A percentile compares a stretch with the other conserved stretches of the same genome.
Evolutionary conservation across 345 rosid genomes (phyloP).

Genomic region (Lagerstroemia speciosa): DNA sequence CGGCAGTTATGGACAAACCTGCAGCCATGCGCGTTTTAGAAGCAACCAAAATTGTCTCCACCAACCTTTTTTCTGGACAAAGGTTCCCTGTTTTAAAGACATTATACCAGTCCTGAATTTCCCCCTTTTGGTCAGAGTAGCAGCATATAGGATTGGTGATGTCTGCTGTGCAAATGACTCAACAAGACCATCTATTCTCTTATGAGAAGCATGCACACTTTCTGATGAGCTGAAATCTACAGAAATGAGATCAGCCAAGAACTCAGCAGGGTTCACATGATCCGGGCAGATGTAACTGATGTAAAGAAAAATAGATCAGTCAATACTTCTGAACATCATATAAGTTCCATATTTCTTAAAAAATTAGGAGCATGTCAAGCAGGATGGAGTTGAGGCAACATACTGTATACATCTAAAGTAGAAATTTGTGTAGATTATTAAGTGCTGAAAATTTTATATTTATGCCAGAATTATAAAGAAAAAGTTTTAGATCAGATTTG

Average conservation of each 20-base stretch:
- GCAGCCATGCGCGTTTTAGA: conserved; percentile 94
- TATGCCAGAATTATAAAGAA: neutral
- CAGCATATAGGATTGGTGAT: conserved; percentile 50
- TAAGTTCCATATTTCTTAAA: neutral
- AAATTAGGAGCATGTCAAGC: neutral
- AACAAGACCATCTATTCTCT: conserved; percentile 82
- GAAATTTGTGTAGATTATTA: too few relatives aligned
- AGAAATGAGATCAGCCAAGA: conserved; percentile 96
- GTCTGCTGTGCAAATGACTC: conserved; percentile 65
- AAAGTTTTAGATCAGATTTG: neutral
- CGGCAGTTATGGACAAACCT: conserved; percentile 32
- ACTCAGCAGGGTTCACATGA: conserved; percentile 94
- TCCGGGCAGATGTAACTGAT: conserved; percentile 80
- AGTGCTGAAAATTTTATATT: neutral
- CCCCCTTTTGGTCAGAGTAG: conserved; percentile 41
- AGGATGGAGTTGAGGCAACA: neutral
- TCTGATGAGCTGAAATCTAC: conserved; percentile 82
- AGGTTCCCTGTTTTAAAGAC: conserved; percentile 22
- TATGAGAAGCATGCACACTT: conserved; percentile 62
- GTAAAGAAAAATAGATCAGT: conserved; percentile 13
- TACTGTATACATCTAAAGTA: too few relatives aligned
- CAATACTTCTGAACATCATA: conserved; percentile 1
- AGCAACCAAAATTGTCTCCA: conserved; percentile 88
- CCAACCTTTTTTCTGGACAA: conserved; percentile 51
- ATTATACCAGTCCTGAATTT: conserved; percentile 24